Base-by-base conservation (phyloP, 176 grass and related monocot species). In the Rhipidocladum racemiflorum region DNA sequence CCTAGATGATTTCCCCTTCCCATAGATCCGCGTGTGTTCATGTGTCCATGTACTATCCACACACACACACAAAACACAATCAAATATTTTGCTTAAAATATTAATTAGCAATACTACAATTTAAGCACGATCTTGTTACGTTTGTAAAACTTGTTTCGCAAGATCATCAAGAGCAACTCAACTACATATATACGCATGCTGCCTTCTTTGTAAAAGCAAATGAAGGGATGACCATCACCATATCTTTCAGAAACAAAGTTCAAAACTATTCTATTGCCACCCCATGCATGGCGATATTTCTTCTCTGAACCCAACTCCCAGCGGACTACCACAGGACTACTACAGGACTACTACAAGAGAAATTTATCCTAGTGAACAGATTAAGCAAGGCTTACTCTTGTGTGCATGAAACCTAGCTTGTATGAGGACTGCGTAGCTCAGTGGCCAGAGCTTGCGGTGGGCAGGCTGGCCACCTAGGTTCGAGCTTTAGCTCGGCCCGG, bases 1-100 rank as follows among this genome's bases (percentile, higher is more conserved):
- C n/a, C 64, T 64, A 70, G 55, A 84, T 61, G 36, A 74, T 46
- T n/a, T 79, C 40, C 20, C 54, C 53, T 42, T 76, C 64, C 53
- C 54, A 18, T 51, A 17, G 34, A 35, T 50, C 60, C 76, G 5
- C 36, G 9, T 12, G 68, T 5, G 17, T 16, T 6, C 48, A 69
- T 46, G 5, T 39, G 25, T 44, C 24, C 59, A n/a, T n/a, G n/a
- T n/a, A n/a, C n/a, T n/a, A n/a, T n/a, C n/a, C n/a, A n/a, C n/a
- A n/a, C n/a, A n/a, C n/a, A 55, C 59, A 56, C 57, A 77, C 18
- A 15, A 0, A 42, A 27, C 48, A 61, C 20, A 50, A 68, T 40
- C 12, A 68, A 48, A 60, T 15, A 60, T 25, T 61, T 84, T 32
- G 4, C 4, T 40, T 25, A 80, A 28, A 49, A 15, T 24, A 38